Evolutionary conservation across 169 alveolate genomes (phyloP).

Genomic region (Plasmodium ovale): DNA sequence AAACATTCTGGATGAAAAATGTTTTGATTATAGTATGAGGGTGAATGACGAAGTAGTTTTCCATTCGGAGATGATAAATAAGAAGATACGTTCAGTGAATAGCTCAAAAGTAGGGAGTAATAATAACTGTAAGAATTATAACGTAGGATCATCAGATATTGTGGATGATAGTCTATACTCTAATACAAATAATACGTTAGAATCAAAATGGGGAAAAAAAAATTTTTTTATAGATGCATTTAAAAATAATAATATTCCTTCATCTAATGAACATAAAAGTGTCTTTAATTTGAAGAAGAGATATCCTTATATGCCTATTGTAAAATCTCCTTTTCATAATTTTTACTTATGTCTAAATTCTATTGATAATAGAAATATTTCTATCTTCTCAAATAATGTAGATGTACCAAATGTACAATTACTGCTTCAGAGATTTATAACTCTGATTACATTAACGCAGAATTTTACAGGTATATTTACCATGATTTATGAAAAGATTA

Average conservation of each 20-base stretch:
- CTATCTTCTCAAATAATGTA: constrained; percentile 62
- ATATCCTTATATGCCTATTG: constrained; percentile 24
- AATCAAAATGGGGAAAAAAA: constrained; percentile 6
- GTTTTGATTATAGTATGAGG: not conserved
- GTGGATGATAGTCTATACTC: not conserved
- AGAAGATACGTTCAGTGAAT: not conserved
- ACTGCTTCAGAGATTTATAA: constrained; percentile 32
- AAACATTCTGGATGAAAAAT: not conserved
- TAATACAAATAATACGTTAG: constrained; percentile 31
- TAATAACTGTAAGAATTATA: not conserved
- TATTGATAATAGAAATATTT: constrained; percentile 12
- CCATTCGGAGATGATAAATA: not conserved
- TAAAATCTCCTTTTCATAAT: constrained; percentile 73
- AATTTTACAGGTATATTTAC: constrained; percentile 60
- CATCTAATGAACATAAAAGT: constrained; percentile 12
- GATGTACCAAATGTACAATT: constrained; percentile 72
- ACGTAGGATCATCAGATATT: not conserved
- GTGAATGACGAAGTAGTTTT: not conserved
- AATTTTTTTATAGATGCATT: constrained; percentile 12
- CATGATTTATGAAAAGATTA: constrained; percentile 50
- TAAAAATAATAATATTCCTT: constrained; percentile 11
- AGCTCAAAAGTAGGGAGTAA: not conserved
- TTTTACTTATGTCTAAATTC: constrained; percentile 50
- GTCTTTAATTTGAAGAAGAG: constrained; percentile 19
- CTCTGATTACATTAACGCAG: constrained; percentile 35